These are phyloP conservation scores for Hermanozyma aechmeae DNA, from an alignment of 805 yeast genomes.

Conservation along the genomic window DNA sequence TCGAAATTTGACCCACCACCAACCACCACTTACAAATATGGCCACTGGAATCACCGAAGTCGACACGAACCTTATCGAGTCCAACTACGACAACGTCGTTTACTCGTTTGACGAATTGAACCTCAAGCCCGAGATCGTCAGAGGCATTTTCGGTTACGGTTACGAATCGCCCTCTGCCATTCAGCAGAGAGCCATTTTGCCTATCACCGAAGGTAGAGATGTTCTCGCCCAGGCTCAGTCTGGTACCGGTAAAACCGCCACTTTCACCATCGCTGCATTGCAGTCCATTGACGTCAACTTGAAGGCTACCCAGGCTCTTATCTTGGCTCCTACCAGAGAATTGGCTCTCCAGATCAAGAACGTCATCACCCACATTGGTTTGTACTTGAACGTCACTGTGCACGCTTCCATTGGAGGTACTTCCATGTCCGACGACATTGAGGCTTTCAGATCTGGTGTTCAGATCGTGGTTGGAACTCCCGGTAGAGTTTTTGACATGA, in stretches of 20 bases:
- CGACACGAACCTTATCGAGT: slow-evolving; percentile 76
- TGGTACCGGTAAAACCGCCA: slow-evolving; percentile 89
- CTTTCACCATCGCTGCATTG: slow-evolving; percentile 67
- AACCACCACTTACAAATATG: slow-evolving; percentile 21
- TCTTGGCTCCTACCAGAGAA: slow-evolving; percentile 96
- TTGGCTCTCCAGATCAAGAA: slow-evolving; percentile 93
- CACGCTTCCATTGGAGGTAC: slow-evolving; percentile 99
- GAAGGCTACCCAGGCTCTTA: slow-evolving; percentile 82
- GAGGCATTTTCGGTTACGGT: slow-evolving; percentile 74
- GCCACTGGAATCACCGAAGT: slow-evolving; percentile 71
- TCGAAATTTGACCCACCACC: slow-evolving; percentile 2
- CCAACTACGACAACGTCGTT: slow-evolving; percentile 91
- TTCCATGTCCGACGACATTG: slow-evolving; percentile 77
- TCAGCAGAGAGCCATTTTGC: slow-evolving; percentile 73
- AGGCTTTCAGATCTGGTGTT: slow-evolving; percentile 75
- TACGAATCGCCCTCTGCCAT: slow-evolving; percentile 77
- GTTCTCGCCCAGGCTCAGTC: slow-evolving; percentile 80
- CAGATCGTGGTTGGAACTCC: slow-evolving; percentile 98
- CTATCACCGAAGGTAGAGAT: slow-evolving; percentile 67
- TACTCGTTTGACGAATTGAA: slow-evolving; percentile 65
- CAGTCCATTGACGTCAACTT: slow-evolving; percentile 65
- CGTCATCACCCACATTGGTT: slow-evolving; percentile 84
- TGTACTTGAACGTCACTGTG: slow-evolving; percentile 80
- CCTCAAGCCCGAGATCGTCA: slow-evolving; percentile 61
- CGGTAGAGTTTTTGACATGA: slow-evolving; percentile 95